These are phyloP conservation scores for Exophiala sp. DNA, from an alignment of 2,329 filamentous ascomycete species.

Conservation along the genomic window DNA sequence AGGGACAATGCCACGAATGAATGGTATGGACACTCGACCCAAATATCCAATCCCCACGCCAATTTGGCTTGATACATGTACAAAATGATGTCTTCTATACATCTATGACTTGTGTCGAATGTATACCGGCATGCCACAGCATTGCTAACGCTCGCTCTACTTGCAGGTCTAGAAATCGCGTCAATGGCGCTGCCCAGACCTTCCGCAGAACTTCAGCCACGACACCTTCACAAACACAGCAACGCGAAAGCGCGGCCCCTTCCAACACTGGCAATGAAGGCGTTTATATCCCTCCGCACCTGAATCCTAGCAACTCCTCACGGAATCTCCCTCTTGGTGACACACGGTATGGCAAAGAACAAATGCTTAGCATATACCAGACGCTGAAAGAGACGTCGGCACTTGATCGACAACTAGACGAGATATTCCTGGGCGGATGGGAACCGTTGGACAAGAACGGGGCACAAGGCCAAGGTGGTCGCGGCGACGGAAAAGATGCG, in stretches of 20 bases:
- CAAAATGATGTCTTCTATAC: not conserved
- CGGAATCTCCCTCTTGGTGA: constrained; percentile 54
- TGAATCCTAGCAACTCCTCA: constrained; percentile 46
- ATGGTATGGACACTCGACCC: constrained; percentile 57
- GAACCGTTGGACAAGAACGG: constrained; percentile 65
- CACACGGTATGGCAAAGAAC: constrained; percentile 72
- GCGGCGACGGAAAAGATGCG: constrained; percentile 67
- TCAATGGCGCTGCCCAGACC: constrained; percentile 65
- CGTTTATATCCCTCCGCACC: constrained; percentile 61
- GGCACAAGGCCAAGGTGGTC: constrained; percentile 66
- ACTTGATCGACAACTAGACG: constrained; percentile 59
- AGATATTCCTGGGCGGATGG: constrained; percentile 73
- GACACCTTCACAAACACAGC: constrained; percentile 43
- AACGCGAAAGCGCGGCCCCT: constrained; percentile 39
- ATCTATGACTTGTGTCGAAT: too few relatives aligned
- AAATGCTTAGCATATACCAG: constrained; percentile 72
- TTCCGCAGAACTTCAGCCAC: constrained; percentile 63
- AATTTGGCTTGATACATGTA: not conserved
- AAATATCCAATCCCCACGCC: not conserved
- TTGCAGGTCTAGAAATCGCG: constrained; percentile 56
- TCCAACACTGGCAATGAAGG: constrained; percentile 42
- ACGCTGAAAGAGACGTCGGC: constrained; percentile 52
- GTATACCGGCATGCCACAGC: too few relatives aligned
- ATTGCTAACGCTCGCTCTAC: constrained; percentile 1
- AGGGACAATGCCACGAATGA: constrained; percentile 62